phyloP scores from a whole-genome alignment of 768 basidiomycete genomes.

The Pleurotus ostreatus region DNA sequence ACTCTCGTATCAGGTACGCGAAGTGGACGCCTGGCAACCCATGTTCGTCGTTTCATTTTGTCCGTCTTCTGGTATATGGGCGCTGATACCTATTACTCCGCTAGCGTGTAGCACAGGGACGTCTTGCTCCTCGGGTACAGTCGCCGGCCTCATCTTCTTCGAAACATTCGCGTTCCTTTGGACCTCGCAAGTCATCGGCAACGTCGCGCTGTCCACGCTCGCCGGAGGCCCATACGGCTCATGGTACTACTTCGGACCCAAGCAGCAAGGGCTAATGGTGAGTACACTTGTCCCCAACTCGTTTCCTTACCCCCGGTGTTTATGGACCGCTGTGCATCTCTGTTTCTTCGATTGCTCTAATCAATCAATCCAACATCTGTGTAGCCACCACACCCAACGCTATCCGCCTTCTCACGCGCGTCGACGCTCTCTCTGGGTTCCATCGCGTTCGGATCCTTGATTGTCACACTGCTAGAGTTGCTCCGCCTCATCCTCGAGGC shows the following conservation, averaged over 20 bases:
- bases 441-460: constrained; percentile 80
- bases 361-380: background rate
- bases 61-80: background rate
- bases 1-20: constrained; percentile 33
- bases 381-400: constrained; percentile 67
- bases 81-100: constrained; percentile 8
- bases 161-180: constrained; percentile 82
- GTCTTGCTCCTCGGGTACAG: constrained; percentile 68
- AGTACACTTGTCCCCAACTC: constrained; percentile 9
- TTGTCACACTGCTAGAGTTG: constrained; percentile 77
- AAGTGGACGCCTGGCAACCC: constrained; percentile 80
- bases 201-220: constrained; percentile 74
- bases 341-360: background rate
- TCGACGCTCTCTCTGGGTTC: constrained; percentile 79
- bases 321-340: background rate
- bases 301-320: background rate
- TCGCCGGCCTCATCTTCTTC: constrained; percentile 75
- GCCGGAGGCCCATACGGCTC: constrained; percentile 75
- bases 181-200: constrained; percentile 80
- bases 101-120: constrained; percentile 46
- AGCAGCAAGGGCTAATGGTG: constrained; percentile 61
- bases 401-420: constrained; percentile 67
- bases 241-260: constrained; percentile 86
- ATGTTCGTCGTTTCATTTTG: constrained; percentile 33
- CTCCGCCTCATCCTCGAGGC: constrained; percentile 57